phyloP scores from a whole-genome alignment of 495 filamentous ascomycete genomes.

The Neurospora intermedia region DNA sequence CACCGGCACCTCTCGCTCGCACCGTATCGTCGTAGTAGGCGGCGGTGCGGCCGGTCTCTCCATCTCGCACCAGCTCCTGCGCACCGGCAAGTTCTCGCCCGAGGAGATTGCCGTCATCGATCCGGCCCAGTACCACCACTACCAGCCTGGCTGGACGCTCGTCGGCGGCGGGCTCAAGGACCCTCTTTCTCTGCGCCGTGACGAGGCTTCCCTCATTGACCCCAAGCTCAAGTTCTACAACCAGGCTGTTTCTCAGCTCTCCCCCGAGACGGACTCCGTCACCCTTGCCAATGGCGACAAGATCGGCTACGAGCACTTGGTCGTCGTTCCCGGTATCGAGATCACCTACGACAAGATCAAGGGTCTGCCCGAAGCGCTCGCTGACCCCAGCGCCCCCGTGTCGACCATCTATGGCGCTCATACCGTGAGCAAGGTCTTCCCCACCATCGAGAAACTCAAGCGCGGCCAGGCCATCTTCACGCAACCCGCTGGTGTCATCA shows the following conservation, averaged over 20 bases:
- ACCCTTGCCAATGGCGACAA: constrained; percentile 48
- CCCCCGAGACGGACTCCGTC: constrained; percentile 47
- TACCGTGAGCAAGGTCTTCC: constrained; percentile 46
- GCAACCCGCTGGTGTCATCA: constrained; percentile 53
- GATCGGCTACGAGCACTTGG: constrained; percentile 52
- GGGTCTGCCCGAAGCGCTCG: constrained; percentile 50
- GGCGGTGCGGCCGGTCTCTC: constrained; percentile 52
- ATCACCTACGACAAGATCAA: constrained; percentile 46
- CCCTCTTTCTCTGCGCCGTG: constrained; percentile 42
- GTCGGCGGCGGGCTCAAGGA: constrained; percentile 53
- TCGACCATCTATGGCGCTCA: constrained; percentile 58
- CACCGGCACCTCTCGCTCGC: constrained; percentile 21
- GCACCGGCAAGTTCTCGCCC: constrained; percentile 40
- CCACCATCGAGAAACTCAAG: constrained; percentile 42
- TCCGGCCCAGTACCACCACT: constrained; percentile 54
- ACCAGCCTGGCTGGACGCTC: constrained; percentile 63
- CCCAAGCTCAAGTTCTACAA: constrained; percentile 54
- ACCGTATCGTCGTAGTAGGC: constrained; percentile 55
- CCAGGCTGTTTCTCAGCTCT: constrained; percentile 38
- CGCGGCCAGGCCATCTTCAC: constrained; percentile 58
- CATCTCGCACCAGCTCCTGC: constrained; percentile 53
- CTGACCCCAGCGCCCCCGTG: constrained; percentile 43
- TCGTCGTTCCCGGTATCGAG: constrained; percentile 53
- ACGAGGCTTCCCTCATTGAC: constrained; percentile 42
- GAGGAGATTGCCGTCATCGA: constrained; percentile 60